Evolutionary conservation across 2,329 filamentous ascomycete species (phyloP).

Genomic region (Penicillium sclerotigenum): DNA sequence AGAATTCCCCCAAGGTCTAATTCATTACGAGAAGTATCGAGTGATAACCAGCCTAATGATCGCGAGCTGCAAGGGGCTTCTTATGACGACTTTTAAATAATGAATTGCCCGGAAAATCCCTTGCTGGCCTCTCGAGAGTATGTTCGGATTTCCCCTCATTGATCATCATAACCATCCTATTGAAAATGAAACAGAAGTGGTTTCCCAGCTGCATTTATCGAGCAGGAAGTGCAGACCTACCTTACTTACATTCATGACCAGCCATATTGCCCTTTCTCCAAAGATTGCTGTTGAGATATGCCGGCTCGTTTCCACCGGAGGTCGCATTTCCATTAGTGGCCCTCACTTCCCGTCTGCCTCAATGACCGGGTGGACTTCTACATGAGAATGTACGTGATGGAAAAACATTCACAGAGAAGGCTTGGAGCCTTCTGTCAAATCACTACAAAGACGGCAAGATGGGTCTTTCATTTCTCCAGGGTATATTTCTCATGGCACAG

Average conservation of each 20-base stretch:
- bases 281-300: constrained; percentile 17
- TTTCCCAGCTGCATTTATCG: constrained; percentile 9
- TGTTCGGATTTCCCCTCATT: background rate
- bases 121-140: background rate
- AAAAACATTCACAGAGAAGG: constrained; percentile 14
- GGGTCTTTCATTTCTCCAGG: constrained; percentile 23
- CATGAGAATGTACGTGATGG: background rate
- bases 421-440: constrained; percentile 22
- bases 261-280: constrained; percentile 25
- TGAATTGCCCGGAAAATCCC: background rate
- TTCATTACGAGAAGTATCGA: background rate
- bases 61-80: background rate
- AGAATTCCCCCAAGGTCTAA: background rate
- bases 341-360: constrained; percentile 20
- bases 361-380: constrained; percentile 1
- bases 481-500: constrained; percentile 25
- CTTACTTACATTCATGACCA: constrained; percentile 26
- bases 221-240: constrained; percentile 21
- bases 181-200: background rate
- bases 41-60: background rate
- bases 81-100: background rate
- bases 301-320: constrained; percentile 15
- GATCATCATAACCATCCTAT: background rate
- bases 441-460: constrained; percentile 15
- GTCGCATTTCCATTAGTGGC: constrained; percentile 23